These are phyloP conservation scores for Helicostylum pulchrum DNA, from an alignment of 192 early-diverging fungal species.

Conservation along the genomic window DNA sequence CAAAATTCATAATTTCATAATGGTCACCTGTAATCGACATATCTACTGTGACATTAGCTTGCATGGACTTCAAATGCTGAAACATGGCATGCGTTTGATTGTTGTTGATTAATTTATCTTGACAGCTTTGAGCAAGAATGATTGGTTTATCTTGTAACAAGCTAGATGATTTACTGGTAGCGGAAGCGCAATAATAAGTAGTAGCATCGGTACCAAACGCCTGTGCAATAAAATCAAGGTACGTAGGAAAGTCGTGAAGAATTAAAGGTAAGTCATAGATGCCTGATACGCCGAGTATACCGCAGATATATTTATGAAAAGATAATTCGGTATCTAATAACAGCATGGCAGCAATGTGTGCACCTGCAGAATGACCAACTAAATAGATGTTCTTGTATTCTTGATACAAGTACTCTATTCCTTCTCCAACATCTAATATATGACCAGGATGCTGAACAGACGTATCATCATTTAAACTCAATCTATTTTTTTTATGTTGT, in stretches of 20 bases:
- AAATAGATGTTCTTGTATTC: constrained; percentile 45
- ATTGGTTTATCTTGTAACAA: constrained; percentile 35
- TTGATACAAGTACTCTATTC: constrained; percentile 49
- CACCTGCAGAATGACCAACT: constrained; percentile 79
- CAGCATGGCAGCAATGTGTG: constrained; percentile 63
- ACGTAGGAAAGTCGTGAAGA: constrained; percentile 58
- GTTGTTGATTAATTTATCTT: constrained; percentile 68
- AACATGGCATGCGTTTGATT: constrained; percentile 45
- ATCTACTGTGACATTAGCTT: constrained; percentile 14
- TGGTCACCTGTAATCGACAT: constrained; percentile 9
- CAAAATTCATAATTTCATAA: constrained; percentile 20
- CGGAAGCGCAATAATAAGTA: constrained; percentile 45
- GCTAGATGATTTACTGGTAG: constrained; percentile 20
- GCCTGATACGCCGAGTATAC: constrained; percentile 75
- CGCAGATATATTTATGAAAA: constrained; percentile 37
- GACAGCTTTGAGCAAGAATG: constrained; percentile 62
- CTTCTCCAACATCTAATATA: constrained; percentile 57
- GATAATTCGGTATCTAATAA: constrained; percentile 47
- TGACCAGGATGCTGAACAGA: constrained; percentile 66
- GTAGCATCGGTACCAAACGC: constrained; percentile 59
- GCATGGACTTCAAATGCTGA: constrained; percentile 9
- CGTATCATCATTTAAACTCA: neutral
- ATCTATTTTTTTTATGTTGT: neutral
- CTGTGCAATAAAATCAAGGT: constrained; percentile 67
- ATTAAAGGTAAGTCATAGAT: constrained; percentile 79